These are phyloP conservation scores for Ogataea wickerhamii DNA, from an alignment of 805 yeast genomes.

Conservation along the genomic window DNA sequence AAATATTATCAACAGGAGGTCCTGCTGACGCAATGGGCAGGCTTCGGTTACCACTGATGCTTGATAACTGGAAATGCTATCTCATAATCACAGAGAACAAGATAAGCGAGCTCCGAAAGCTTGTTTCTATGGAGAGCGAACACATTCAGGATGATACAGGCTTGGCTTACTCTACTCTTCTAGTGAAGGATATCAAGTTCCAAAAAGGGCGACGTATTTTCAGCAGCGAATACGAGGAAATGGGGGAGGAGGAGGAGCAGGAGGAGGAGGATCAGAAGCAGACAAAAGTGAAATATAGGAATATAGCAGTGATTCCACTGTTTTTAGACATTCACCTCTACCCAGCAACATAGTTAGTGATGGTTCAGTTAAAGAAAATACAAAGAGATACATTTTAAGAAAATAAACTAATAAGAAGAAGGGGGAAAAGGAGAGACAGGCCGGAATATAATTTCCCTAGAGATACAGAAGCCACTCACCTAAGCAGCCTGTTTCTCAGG, in stretches of 20 bases:
- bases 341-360: no score
- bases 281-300: slow-evolving; percentile 18
- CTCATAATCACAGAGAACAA: slow-evolving; percentile 22
- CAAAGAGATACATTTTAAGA: slow-evolving; percentile 2
- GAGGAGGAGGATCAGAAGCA: slow-evolving; percentile 14
- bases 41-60: slow-evolving; percentile 19
- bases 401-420: slow-evolving; percentile 1
- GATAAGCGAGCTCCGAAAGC: slow-evolving; percentile 14
- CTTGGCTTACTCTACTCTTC: slow-evolving; percentile 15
- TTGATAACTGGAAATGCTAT: slow-evolving; percentile 26
- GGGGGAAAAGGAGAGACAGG: slow-evolving; percentile 2
- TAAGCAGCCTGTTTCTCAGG: slow-evolving; percentile 28
- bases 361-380: neutral
- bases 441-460: neutral
- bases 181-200: slow-evolving; percentile 17
- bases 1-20: slow-evolving; percentile 14
- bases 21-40: slow-evolving; percentile 4
- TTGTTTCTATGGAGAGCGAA: slow-evolving; percentile 5
- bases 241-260: slow-evolving; percentile 1
- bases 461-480: slow-evolving; percentile 5
- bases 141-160: slow-evolving; percentile 1
- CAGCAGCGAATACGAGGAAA: neutral
- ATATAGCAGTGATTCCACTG: slow-evolving; percentile 17
- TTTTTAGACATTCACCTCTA: slow-evolving; percentile 24
- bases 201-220: neutral